phyloP scores from a whole-genome alignment of 768 basidiomycete genomes.

The Suillus subluteus region DNA sequence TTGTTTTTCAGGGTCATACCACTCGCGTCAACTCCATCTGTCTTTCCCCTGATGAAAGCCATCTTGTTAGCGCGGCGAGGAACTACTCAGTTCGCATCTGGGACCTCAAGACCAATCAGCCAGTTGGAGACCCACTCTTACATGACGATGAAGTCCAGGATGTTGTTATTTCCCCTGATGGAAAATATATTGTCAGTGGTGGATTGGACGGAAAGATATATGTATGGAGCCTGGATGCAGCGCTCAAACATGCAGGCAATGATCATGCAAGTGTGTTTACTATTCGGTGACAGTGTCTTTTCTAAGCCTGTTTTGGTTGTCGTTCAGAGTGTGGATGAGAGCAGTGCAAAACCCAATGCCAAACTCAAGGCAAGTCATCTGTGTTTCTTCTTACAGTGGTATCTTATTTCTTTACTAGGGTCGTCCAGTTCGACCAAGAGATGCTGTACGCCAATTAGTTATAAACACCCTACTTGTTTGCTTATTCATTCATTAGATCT shows the following conservation, averaged over 20 bases:
- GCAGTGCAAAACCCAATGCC: neutral
- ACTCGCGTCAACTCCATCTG: neutral
- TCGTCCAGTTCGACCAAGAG: neutral
- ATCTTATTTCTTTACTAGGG: too few relatives aligned
- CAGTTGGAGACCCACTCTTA: conserved; percentile 48
- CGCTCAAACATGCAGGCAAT: neutral
- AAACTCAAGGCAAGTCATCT: neutral
- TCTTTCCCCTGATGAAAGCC: neutral
- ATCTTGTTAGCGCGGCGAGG: neutral
- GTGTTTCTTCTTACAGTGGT: too few relatives aligned
- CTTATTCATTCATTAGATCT: neutral
- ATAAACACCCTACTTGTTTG: neutral
- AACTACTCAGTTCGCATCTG: neutral
- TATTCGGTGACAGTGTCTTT: too few relatives aligned
- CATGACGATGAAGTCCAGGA: conserved; percentile 83
- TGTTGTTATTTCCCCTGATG: conserved; percentile 80
- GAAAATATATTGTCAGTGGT: conserved; percentile 76
- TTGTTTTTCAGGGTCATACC: neutral
- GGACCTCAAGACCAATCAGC: neutral
- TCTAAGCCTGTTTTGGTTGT: too few relatives aligned
- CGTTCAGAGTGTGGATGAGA: too few relatives aligned
- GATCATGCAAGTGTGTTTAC: too few relatives aligned
- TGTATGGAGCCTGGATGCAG: conserved; percentile 73
- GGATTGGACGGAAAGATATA: conserved; percentile 77
- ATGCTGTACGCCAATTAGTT: neutral